phyloP scores from a whole-genome alignment of 164 flowering plant species.

The Sextonia rubra region DNA sequence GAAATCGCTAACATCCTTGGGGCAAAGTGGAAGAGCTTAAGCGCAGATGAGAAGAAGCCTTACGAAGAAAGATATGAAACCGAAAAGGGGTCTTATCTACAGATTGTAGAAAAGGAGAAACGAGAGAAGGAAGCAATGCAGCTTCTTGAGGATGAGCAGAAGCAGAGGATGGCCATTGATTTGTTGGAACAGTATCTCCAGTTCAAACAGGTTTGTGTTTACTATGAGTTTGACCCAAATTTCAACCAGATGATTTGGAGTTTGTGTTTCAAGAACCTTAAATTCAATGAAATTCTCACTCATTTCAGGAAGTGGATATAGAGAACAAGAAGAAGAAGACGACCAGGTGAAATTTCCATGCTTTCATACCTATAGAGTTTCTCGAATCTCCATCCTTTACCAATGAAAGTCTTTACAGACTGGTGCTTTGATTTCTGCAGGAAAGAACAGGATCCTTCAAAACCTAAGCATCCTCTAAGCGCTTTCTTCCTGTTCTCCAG shows the following conservation, averaged over 20 bases:
- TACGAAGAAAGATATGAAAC: slow-evolving; percentile 81
- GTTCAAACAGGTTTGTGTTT: slow-evolving; percentile 42
- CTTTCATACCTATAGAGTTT: slow-evolving; percentile 4
- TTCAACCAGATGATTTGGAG: not conserved
- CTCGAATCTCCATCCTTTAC: not conserved
- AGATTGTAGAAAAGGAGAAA: slow-evolving; percentile 71
- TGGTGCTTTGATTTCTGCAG: slow-evolving; percentile 23
- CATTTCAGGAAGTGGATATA: slow-evolving; percentile 42
- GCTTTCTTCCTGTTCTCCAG: slow-evolving; percentile 71
- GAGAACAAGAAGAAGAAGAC: slow-evolving; percentile 37
- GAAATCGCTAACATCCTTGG: slow-evolving; percentile 71
- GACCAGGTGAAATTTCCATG: slow-evolving; percentile 41
- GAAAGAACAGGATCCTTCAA: slow-evolving; percentile 79
- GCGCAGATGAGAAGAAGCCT: slow-evolving; percentile 85
- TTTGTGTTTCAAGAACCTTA: not conserved
- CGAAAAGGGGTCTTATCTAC: slow-evolving; percentile 72
- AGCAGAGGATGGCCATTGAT: slow-evolving; percentile 91
- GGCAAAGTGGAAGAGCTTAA: slow-evolving; percentile 74
- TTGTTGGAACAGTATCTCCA: slow-evolving; percentile 82
- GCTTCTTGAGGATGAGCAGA: slow-evolving; percentile 81
- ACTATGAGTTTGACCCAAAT: not conserved
- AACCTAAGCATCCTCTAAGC: slow-evolving; percentile 76
- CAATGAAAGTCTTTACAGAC: not conserved
- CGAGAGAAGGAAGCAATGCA: slow-evolving; percentile 89
- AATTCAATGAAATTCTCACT: not conserved